Evolutionary conservation across 2,329 filamentous ascomycete species (phyloP).

Genomic region (Aspergillus intermedius): DNA sequence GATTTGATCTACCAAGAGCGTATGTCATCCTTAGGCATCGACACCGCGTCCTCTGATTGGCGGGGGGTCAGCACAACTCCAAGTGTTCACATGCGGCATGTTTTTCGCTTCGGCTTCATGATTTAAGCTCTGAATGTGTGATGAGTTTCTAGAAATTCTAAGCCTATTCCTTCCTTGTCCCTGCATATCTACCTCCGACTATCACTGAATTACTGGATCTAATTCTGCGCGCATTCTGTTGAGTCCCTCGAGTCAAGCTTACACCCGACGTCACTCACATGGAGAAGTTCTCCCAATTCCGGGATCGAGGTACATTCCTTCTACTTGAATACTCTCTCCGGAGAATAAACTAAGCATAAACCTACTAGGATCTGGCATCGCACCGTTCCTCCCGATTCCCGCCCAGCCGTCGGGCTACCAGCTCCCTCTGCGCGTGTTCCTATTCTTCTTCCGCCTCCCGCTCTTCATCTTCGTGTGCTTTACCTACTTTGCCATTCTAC

Average conservation of each 20-base stretch:
- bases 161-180: too few species aligned
- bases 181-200: too few species aligned
- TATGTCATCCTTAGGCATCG: slow-evolving; percentile 2
- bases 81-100: background rate
- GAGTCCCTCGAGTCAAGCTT: background rate
- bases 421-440: slow-evolving; percentile 58
- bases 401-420: slow-evolving; percentile 58
- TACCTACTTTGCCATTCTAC: slow-evolving; percentile 73
- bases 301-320: slow-evolving; percentile 64
- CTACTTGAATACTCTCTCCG: too few species aligned
- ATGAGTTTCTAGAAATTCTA: too few species aligned
- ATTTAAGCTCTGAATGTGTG: too few species aligned
- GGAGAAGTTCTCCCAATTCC: slow-evolving; percentile 93
- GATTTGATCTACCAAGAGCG: background rate
- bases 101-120: too few species aligned
- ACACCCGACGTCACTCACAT: slow-evolving; percentile 41
- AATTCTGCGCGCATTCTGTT: too few species aligned
- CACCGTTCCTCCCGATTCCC: slow-evolving; percentile 82
- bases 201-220: too few species aligned
- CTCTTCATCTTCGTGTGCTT: slow-evolving; percentile 62
- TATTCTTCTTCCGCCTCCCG: slow-evolving; percentile 77
- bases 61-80: background rate
- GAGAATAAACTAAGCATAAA: background rate
- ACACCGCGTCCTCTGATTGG: background rate
- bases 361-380: slow-evolving; percentile 76